Percentiles rank a stretch among this genome's conserved stretches.
Evolutionary conservation across 2,329 filamentous ascomycete species (phyloP).

Genomic region (Colletotrichum sp.): DNA sequence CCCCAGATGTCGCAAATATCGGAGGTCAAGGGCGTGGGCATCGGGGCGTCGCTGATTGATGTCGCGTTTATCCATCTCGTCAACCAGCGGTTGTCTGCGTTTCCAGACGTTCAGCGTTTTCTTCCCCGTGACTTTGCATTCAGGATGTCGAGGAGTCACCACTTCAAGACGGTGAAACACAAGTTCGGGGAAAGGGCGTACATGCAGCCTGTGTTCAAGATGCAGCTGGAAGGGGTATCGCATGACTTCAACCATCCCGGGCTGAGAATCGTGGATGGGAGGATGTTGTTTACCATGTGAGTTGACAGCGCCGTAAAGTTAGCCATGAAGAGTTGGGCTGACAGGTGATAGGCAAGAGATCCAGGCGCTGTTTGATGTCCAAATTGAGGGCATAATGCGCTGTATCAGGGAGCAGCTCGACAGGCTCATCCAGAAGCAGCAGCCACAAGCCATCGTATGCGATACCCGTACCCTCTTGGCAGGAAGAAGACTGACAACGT

Average conservation of each 20-base stretch:
- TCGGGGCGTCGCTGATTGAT: conserved; percentile 52
- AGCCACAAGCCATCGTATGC: conserved; percentile 38
- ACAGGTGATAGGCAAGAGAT: neutral
- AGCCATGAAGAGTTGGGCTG: neutral
- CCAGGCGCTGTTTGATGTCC: conserved; percentile 24
- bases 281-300: conserved; percentile 44
- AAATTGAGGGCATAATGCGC: conserved; percentile 42
- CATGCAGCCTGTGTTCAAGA: conserved; percentile 42
- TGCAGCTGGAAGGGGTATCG: conserved; percentile 48
- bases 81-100: conserved; percentile 37
- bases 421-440: conserved; percentile 37
- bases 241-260: conserved; percentile 42
- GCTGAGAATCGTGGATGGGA: conserved; percentile 42
- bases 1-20: conserved; percentile 39
- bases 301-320: neutral
- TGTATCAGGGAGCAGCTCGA: conserved; percentile 45
- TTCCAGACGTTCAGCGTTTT: conserved; percentile 35
- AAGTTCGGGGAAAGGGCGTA: conserved; percentile 51
- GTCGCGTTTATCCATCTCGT: conserved; percentile 45
- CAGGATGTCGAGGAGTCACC: conserved; percentile 41
- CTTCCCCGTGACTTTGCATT: conserved; percentile 41
- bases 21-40: conserved; percentile 48
- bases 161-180: conserved; percentile 42
- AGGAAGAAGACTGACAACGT: conserved; percentile 3
- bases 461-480: conserved; percentile 2